A percentile compares a stretch with the other conserved stretches of the same genome.
phyloP scores from a whole-genome alignment of 352 stramenopile genomes.

The Pythium brassicae region DNA sequence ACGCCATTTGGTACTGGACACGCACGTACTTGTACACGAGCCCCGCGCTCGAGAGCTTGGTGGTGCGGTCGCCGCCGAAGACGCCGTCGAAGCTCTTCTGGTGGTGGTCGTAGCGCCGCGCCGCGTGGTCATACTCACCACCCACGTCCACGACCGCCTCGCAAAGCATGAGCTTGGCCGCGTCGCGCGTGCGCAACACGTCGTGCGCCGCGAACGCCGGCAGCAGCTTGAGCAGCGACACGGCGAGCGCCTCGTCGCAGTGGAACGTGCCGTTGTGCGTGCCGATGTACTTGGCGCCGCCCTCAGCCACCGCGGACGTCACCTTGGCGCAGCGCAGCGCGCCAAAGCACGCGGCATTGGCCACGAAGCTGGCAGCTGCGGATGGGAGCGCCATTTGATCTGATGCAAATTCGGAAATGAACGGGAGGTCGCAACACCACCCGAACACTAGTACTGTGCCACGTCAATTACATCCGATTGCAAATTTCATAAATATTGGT shows the following conservation, averaged over 20 bases:
- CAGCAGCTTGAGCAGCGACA: slow-evolving; percentile 95
- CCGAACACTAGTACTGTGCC: neutral
- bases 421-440: neutral
- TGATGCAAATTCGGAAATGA: neutral
- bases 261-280: slow-evolving; percentile 98
- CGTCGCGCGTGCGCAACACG: slow-evolving; percentile 88
- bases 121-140: slow-evolving; percentile 90
- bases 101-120: slow-evolving; percentile 96
- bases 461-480: no score
- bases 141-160: slow-evolving; percentile 97
- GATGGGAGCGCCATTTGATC: slow-evolving; percentile 55
- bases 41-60: slow-evolving; percentile 94
- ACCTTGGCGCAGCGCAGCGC: slow-evolving; percentile 55
- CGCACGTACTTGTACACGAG: slow-evolving; percentile 93
- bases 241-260: slow-evolving; percentile 97
- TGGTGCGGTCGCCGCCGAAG: slow-evolving; percentile 71
- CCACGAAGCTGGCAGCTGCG: slow-evolving; percentile 62
- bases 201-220: slow-evolving; percentile 85
- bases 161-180: slow-evolving; percentile 86
- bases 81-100: slow-evolving; percentile 91
- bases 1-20: no score
- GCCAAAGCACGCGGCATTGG: slow-evolving; percentile 49
- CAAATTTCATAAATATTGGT: no score
- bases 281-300: slow-evolving; percentile 87
- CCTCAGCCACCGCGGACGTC: slow-evolving; percentile 33